phyloP scores from a whole-genome alignment of 1,139 yeast genomes.

The Taphrina flavorubra region DNA sequence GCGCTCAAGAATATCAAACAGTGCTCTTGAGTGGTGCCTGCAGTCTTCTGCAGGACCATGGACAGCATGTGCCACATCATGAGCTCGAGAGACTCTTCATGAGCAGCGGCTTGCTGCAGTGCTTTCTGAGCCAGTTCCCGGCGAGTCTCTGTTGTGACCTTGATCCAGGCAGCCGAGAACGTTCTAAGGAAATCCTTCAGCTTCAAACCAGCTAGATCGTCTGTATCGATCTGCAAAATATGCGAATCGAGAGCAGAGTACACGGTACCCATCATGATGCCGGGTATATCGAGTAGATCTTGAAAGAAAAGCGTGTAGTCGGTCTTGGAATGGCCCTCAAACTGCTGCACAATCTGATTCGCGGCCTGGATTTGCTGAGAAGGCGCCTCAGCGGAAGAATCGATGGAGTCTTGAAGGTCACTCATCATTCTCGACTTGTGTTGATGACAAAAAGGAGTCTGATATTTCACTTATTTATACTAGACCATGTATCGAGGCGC shows the following conservation, averaged over 20 bases:
- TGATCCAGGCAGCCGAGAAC: not conserved
- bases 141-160: not conserved
- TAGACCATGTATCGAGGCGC: too few species aligned
- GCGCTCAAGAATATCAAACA: not conserved
- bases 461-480: too few species aligned
- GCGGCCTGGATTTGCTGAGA: not conserved
- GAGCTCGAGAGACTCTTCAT: not conserved
- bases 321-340: not conserved
- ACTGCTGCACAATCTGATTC: not conserved
- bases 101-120: not conserved
- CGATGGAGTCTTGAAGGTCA: not conserved
- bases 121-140: not conserved
- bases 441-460: too few species aligned
- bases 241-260: not conserved
- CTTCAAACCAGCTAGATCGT: not conserved
- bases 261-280: not conserved
- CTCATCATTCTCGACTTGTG: not conserved
- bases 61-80: not conserved
- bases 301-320: not conserved
- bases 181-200: not conserved
- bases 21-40: not conserved
- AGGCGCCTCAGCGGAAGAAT: not conserved
- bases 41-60: not conserved
- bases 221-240: not conserved
- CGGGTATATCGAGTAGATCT: not conserved